Evolutionary conservation across 208 protist species (phyloP).

Genomic region (Leishmania tropica): DNA sequence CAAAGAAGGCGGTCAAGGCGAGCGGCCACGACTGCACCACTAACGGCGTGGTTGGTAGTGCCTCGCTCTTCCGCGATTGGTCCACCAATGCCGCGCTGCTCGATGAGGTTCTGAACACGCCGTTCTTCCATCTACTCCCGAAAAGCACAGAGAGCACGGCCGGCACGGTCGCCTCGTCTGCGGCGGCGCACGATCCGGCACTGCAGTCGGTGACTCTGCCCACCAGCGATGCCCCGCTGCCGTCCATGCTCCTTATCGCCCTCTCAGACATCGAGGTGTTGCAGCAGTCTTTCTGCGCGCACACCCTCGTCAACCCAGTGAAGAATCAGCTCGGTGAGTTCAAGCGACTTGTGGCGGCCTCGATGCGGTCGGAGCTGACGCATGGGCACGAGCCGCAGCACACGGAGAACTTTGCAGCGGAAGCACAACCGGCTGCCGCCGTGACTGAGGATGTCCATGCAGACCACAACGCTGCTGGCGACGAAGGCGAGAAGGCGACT

Average conservation of each 20-base stretch:
- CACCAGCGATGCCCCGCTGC: slow-evolving; percentile 16
- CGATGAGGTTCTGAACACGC: not conserved
- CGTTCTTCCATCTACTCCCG: slow-evolving; percentile 1
- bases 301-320: slow-evolving; percentile 40
- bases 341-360: slow-evolving; percentile 39
- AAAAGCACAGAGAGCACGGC: not conserved
- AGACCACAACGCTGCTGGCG: not conserved
- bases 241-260: slow-evolving; percentile 60
- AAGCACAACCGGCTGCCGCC: not conserved
- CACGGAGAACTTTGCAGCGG: not conserved
- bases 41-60: not conserved
- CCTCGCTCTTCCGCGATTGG: slow-evolving; percentile 17
- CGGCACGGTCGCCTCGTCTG: not conserved
- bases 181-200: not conserved
- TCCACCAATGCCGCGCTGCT: slow-evolving; percentile 13
- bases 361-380: slow-evolving; percentile 39
- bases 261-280: slow-evolving; percentile 62
- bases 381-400: not conserved
- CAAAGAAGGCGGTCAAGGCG: not conserved
- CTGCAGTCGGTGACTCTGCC: slow-evolving; percentile 8
- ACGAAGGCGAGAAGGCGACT: not conserved
- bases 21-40: not conserved
- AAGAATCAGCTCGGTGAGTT: slow-evolving; percentile 47
- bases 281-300: slow-evolving; percentile 54
- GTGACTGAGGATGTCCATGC: not conserved